phyloP scores from a whole-genome alignment of 108 stramenopile genomes.

The Chaetoceros tenuissimus region DNA sequence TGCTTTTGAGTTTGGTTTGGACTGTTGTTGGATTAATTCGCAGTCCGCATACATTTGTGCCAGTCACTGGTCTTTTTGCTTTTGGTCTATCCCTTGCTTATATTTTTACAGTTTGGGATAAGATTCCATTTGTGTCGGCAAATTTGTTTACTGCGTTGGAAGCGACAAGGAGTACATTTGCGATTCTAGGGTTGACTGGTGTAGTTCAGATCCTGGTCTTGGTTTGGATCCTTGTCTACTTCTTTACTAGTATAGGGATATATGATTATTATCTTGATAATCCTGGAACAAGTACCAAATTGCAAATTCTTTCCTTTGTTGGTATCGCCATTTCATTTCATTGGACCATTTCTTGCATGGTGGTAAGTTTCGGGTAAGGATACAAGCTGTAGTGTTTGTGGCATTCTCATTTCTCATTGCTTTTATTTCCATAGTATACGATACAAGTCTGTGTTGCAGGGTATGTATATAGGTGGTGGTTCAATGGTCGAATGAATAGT shows the following conservation, averaged over 20 bases:
- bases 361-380: slow-evolving; percentile 35
- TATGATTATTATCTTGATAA: slow-evolving; percentile 56
- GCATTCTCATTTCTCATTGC: neutral
- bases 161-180: neutral
- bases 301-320: slow-evolving; percentile 18
- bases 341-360: slow-evolving; percentile 76
- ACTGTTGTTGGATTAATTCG: neutral
- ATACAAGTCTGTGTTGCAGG: slow-evolving; percentile 81
- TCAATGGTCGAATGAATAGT: slow-evolving; percentile 16
- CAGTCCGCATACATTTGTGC: neutral
- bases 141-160: neutral
- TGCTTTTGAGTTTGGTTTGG: neutral
- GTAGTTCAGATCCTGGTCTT: slow-evolving; percentile 63
- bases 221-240: slow-evolving; percentile 58
- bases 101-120: neutral
- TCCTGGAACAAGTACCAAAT: slow-evolving; percentile 26
- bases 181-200: slow-evolving; percentile 15
- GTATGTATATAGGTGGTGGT: slow-evolving; percentile 90
- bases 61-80: neutral
- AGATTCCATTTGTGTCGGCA: neutral
- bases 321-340: slow-evolving; percentile 59
- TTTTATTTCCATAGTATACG: slow-evolving; percentile 48
- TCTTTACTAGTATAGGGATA: slow-evolving; percentile 55
- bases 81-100: neutral
- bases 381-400: neutral